phyloP scores from a whole-genome alignment of 345 rosid genomes.

The Firmiana major region DNA sequence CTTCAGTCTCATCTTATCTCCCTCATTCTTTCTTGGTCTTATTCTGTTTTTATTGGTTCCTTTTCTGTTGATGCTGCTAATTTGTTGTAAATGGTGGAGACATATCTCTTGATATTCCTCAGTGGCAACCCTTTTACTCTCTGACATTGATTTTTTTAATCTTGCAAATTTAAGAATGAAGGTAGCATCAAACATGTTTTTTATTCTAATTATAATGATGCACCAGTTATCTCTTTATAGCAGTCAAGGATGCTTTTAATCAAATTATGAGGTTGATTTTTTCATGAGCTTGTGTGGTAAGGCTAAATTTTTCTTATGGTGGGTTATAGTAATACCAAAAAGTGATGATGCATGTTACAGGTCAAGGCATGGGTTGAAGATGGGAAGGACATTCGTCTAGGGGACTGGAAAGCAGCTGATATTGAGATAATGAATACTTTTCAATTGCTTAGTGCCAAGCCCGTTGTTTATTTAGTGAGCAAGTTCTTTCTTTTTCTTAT shows the following conservation, averaged over 20 bases:
- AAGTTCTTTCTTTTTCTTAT: background rate
- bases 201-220: background rate
- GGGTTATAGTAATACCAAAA: background rate
- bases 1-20: background rate
- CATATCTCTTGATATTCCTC: background rate
- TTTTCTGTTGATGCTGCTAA: background rate
- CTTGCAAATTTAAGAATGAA: no score
- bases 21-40: background rate
- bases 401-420: conserved; percentile 98
- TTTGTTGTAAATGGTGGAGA: background rate
- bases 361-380: conserved; percentile 80
- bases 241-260: background rate
- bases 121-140: background rate
- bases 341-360: conserved; percentile 33
- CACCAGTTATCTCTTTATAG: background rate
- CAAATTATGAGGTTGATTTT: background rate
- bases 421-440: conserved; percentile 88
- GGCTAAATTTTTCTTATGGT: background rate
- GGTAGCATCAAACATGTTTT: background rate
- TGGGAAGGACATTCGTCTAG: conserved; percentile 84
- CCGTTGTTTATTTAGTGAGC: conserved; percentile 91
- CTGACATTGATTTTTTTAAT: background rate
- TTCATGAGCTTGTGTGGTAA: background rate
- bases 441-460: conserved; percentile 95
- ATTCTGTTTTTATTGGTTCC: background rate